Evolutionary conservation across 2,329 filamentous ascomycete species (phyloP), one percentile per base, ranked within the genome.

Genomic region (Chrysoporthe deuterocubensis): DNA sequence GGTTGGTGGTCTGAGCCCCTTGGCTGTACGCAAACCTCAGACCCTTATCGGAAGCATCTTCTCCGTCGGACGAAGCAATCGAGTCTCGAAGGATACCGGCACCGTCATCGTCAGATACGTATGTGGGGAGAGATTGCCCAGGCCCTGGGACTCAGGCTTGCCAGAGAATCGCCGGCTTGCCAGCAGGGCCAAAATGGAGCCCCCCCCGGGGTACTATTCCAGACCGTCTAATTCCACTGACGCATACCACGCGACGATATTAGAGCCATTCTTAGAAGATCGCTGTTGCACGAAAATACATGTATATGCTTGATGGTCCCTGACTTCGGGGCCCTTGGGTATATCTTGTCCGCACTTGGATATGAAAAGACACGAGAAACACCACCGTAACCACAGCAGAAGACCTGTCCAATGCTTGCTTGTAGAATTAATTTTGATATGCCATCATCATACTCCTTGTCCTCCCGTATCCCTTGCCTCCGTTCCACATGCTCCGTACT

Each of bases 21-120:
- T 21, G 1, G 67, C 43, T 5, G 59, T 68, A 44, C 6, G 65
- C 11, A 68, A 92, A 69, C 87, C 88, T 4, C 78, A 66, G 59
- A 54, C 58, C 9, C 52, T 96, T 9, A 84, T 96, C 52, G 92
- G 91, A 72, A 90, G 90, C 0, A 87, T 94, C 60, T 89, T 95
- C 77, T 83, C 96, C 90, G 93, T 37, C 90, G 93, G 42, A 93
- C 89, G 52, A 96, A 96, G 78, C 83, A 87, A 52, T 92, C 92
- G 0, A 80, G 86, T 69, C 89, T 96, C 62, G 90, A 96, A 74
- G 93, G 92, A 3, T 40, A 40, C 37, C 37, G 37, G 4, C 37
- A 9, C 37, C 9, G 37, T 7, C 37, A 40, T 2, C 26, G 26
- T 26, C 37, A 9, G 37, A 40, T 40, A 40, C 37, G 37, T 9